Evolutionary conservation across 768 basidiomycete species (phyloP).

Genomic region (Rhodotorula toruloides): DNA sequence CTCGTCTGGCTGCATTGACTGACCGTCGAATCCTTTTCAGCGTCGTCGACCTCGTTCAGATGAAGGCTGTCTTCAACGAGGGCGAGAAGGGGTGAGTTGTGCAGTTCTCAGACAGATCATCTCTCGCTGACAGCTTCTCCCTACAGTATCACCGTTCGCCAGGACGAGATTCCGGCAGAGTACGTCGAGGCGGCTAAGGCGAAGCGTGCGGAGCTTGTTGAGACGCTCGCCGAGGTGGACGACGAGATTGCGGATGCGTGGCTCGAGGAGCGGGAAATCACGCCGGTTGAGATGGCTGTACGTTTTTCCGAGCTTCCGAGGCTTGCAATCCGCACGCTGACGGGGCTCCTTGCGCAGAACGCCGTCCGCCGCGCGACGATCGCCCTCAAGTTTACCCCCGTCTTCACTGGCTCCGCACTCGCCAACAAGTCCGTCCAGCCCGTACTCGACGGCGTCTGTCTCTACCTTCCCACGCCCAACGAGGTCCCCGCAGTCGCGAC

Average conservation of each 20-base stretch:
- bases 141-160: slow-evolving; percentile 64
- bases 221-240: slow-evolving; percentile 92
- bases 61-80: slow-evolving; percentile 91
- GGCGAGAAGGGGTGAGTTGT: slow-evolving; percentile 79
- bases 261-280: slow-evolving; percentile 74
- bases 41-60: slow-evolving; percentile 86
- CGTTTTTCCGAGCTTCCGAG: neutral
- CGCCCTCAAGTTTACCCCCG: slow-evolving; percentile 84
- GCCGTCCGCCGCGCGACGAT: slow-evolving; percentile 88
- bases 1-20: neutral
- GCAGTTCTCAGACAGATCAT: neutral
- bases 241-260: slow-evolving; percentile 89
- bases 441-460: slow-evolving; percentile 86
- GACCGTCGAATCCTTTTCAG: neutral
- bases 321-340: neutral
- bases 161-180: slow-evolving; percentile 77
- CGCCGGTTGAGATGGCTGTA: slow-evolving; percentile 61
- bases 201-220: slow-evolving; percentile 86
- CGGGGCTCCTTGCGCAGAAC: slow-evolving; percentile 38
- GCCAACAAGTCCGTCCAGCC: slow-evolving; percentile 96
- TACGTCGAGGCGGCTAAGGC: slow-evolving; percentile 67
- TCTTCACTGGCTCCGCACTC: slow-evolving; percentile 93
- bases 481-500: slow-evolving; percentile 74
- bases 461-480: slow-evolving; percentile 85
- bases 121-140: neutral